Conservation (phyloP, 805 yeast genomes). For the Candida dajiaensis region DNA sequence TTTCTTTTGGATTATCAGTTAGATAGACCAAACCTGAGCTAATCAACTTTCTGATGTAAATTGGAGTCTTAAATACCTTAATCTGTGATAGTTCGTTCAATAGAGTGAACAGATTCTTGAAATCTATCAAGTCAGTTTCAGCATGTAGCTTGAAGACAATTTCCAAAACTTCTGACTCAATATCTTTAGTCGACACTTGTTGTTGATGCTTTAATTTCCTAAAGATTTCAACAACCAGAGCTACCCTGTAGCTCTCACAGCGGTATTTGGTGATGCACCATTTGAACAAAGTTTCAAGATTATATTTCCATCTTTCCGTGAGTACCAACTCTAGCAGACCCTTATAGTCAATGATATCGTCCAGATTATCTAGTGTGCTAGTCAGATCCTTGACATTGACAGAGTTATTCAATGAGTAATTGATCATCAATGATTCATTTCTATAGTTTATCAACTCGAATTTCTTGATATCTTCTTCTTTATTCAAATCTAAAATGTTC, state of each 20-base stretch:
- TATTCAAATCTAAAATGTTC: slow-evolving; percentile 30
- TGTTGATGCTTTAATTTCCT: slow-evolving; percentile 10
- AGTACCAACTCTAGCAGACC: slow-evolving; percentile 23
- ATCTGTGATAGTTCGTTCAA: slow-evolving; percentile 36
- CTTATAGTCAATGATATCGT: slow-evolving; percentile 28
- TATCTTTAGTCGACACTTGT: slow-evolving; percentile 23
- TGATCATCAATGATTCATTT: slow-evolving; percentile 65
- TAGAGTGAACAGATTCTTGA: slow-evolving; percentile 36
- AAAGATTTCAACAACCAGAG: slow-evolving; percentile 11
- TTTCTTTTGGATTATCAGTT: slow-evolving; percentile 43
- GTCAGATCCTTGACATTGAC: slow-evolving; percentile 23
- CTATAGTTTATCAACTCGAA: slow-evolving; percentile 57
- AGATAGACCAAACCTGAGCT: slow-evolving; percentile 80
- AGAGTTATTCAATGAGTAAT: slow-evolving; percentile 26
- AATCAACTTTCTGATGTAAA: slow-evolving; percentile 73
- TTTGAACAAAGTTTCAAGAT: slow-evolving; percentile 29
- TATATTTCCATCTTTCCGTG: slow-evolving; percentile 28
- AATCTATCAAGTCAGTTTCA: slow-evolving; percentile 27
- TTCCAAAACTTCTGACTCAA: slow-evolving; percentile 31
- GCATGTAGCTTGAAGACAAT: slow-evolving; percentile 32
- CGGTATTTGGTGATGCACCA: slow-evolving; percentile 35
- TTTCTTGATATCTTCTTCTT: slow-evolving; percentile 36
- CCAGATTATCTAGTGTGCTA: slow-evolving; percentile 31
- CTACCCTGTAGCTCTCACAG: slow-evolving; percentile 11
- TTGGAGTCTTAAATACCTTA: slow-evolving; percentile 38